phyloP scores from a whole-genome alignment of 352 stramenopile genomes.

The Globisporangium iwayamae region DNA sequence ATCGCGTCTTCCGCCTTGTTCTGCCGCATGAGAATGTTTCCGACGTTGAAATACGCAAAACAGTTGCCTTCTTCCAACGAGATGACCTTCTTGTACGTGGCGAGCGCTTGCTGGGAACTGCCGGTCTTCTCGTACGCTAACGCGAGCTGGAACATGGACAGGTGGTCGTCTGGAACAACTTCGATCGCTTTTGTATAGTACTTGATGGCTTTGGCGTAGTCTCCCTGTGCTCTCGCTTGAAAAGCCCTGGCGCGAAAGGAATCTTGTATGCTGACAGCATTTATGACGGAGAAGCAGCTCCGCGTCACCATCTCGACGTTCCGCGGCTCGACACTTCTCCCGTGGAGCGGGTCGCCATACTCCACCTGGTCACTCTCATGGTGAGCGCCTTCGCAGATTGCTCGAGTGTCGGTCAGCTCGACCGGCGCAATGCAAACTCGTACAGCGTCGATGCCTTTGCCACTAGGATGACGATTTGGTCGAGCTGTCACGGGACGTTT shows the following conservation, averaged over 20 bases:
- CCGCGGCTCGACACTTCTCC: conserved; percentile 44
- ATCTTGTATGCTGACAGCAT: conserved; percentile 36
- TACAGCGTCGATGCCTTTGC: not conserved
- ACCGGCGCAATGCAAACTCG: not conserved
- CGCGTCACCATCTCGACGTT: conserved; percentile 18
- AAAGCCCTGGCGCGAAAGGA: conserved; percentile 38
- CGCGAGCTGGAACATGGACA: conserved; percentile 42
- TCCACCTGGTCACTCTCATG: conserved; percentile 38
- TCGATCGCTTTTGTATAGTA: conserved; percentile 33
- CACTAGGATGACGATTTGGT: not conserved
- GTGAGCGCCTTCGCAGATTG: conserved; percentile 38
- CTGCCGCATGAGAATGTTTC: conserved; percentile 48
- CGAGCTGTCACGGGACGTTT: conserved; percentile 12
- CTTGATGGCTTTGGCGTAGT: conserved; percentile 37
- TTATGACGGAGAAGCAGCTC: conserved; percentile 23
- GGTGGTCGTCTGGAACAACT: conserved; percentile 12
- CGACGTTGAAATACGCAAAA: conserved; percentile 54
- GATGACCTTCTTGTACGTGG: conserved; percentile 36
- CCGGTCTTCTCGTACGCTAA: conserved; percentile 48
- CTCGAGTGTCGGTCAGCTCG: conserved; percentile 15
- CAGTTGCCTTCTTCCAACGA: conserved; percentile 20
- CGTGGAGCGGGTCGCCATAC: conserved; percentile 43
- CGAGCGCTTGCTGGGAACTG: conserved; percentile 22
- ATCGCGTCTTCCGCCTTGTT: conserved; percentile 37
- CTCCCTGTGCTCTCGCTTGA: conserved; percentile 42